Evolutionary conservation across 305 asterid genomes (phyloP).

Genomic region (Rubia peregrina): DNA sequence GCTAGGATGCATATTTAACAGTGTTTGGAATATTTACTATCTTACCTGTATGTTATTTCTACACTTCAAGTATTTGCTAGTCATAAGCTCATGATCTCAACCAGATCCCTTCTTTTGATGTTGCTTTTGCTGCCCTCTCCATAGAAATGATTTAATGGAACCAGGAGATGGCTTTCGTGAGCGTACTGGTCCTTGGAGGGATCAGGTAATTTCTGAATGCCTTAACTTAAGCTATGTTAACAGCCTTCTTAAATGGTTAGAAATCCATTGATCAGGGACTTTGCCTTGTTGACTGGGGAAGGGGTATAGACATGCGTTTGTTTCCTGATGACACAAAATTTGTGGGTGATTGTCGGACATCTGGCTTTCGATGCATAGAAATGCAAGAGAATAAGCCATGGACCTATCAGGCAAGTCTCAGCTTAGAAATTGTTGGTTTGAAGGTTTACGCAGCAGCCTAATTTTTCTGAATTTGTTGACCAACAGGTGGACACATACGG

Average conservation of each 20-base stretch:
- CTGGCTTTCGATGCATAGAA: constrained; percentile 90
- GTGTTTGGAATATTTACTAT: not conserved
- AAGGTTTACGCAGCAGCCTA: not conserved
- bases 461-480: constrained; percentile 8
- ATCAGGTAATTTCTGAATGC: constrained; percentile 52
- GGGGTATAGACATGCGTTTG: constrained; percentile 75
- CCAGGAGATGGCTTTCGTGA: constrained; percentile 36
- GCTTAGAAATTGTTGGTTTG: constrained; percentile 8
- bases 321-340: constrained; percentile 60
- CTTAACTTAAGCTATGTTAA: constrained; percentile 1
- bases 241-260: constrained; percentile 14
- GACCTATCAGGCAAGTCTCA: constrained; percentile 66
- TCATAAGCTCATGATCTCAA: not conserved
- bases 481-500: constrained; percentile 77
- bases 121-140: constrained; percentile 11
- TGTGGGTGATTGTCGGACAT: constrained; percentile 76
- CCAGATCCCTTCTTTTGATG: not conserved
- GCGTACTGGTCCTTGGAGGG: constrained; percentile 69
- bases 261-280: constrained; percentile 55
- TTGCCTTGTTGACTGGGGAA: constrained; percentile 97
- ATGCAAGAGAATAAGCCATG: constrained; percentile 91
- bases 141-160: constrained; percentile 66
- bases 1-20: not conserved
- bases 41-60: not conserved
- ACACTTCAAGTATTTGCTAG: not conserved